Conservation (phyloP, 805 yeast genomes). For the Wickerhamomyces silvicola region DNA sequence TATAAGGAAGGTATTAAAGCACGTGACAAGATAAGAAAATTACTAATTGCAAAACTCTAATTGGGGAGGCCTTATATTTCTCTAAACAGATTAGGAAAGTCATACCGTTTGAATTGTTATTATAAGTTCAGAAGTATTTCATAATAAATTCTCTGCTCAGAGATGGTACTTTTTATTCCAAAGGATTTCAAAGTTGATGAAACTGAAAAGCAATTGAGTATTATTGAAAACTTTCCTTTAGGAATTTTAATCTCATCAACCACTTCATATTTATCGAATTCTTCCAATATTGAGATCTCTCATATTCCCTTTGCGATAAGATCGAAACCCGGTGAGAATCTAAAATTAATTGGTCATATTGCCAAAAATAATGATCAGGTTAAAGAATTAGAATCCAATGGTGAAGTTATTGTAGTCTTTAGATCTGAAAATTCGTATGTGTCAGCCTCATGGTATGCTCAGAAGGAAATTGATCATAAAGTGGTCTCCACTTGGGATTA, state of each 20-base stretch:
- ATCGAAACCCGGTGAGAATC: conserved; percentile 29
- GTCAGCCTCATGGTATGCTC: conserved; percentile 53
- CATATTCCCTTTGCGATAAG: conserved; percentile 50
- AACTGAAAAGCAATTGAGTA: conserved; percentile 31
- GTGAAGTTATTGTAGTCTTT: conserved; percentile 44
- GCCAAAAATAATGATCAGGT: conserved; percentile 47
- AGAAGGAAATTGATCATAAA: conserved; percentile 49
- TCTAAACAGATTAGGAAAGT: too few relatives aligned
- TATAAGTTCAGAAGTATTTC: too few relatives aligned
- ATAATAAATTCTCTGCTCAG: too few relatives aligned
- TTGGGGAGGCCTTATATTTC: too few relatives aligned
- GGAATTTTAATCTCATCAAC: conserved; percentile 40
- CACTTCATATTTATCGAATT: conserved; percentile 14
- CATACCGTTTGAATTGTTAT: too few relatives aligned
- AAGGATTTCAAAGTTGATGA: conserved; percentile 19
- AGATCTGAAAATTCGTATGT: conserved; percentile 47
- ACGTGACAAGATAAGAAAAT: too few relatives aligned
- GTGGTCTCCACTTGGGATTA: conserved; percentile 70
- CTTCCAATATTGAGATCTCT: conserved; percentile 39
- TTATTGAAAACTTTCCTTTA: conserved; percentile 44
- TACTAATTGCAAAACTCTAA: too few relatives aligned
- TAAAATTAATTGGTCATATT: conserved; percentile 46
- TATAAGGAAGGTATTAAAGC: too few relatives aligned
- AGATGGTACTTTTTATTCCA: conserved; percentile 25
- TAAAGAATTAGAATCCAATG: conserved; percentile 29